A percentile compares a stretch with the other conserved stretches of the same genome.
Evolutionary conservation across 2,329 filamentous ascomycete species (phyloP).

Genomic region (Sclerotiophoma versabilis): DNA sequence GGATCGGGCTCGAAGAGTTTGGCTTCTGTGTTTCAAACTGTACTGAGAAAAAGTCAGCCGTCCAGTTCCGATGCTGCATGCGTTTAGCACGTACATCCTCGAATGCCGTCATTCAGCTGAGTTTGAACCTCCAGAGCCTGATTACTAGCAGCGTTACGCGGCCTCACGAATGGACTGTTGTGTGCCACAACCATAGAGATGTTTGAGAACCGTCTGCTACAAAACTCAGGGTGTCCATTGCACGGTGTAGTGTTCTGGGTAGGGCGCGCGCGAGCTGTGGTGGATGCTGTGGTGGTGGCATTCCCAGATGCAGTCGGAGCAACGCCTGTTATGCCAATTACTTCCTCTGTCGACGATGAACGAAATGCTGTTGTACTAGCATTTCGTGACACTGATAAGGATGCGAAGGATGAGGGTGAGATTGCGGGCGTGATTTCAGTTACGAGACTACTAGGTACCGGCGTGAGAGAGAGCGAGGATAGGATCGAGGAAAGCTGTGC

Average conservation of each 20-base stretch:
- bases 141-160: slow-evolving; percentile 44
- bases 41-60: slow-evolving; percentile 49
- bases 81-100: slow-evolving; percentile 38
- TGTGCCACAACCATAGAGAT: slow-evolving; percentile 47
- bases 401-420: slow-evolving; percentile 5
- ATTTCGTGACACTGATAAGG: slow-evolving; percentile 19
- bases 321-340: slow-evolving; percentile 31
- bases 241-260: slow-evolving; percentile 41
- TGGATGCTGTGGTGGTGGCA: slow-evolving; percentile 16
- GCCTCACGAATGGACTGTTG: slow-evolving; percentile 44
- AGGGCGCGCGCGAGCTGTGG: slow-evolving; percentile 19
- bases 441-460: slow-evolving; percentile 19
- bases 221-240: slow-evolving; percentile 47
- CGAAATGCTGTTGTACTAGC: slow-evolving; percentile 20
- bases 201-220: slow-evolving; percentile 43
- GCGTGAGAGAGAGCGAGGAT: slow-evolving; percentile 10
- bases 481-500: slow-evolving; percentile 24
- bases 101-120: slow-evolving; percentile 46
- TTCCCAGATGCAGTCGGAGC: slow-evolving; percentile 19
- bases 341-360: slow-evolving; percentile 15
- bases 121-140: slow-evolving; percentile 36
- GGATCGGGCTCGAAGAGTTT: slow-evolving; percentile 63
- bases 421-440: not conserved
- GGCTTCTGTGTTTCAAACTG: slow-evolving; percentile 66
- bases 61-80: not conserved